phyloP scores from a whole-genome alignment of 352 stramenopile species.

The Elongisporangium anandrum region DNA sequence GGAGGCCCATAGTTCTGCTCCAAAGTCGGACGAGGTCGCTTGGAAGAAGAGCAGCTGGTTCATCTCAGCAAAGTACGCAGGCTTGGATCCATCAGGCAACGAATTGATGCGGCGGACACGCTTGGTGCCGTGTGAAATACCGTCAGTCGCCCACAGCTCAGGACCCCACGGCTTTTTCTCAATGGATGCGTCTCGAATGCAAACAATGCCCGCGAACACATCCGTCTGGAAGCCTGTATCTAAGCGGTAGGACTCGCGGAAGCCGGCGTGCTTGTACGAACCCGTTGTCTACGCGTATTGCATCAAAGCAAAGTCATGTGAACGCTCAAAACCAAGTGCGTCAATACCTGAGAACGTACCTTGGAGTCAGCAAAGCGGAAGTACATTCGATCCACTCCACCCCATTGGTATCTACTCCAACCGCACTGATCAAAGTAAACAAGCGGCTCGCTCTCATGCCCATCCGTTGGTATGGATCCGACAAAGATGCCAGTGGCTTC shows the following conservation, averaged over 20 bases:
- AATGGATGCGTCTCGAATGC: conserved; percentile 27
- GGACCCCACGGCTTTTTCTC: conserved; percentile 15
- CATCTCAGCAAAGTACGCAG: conserved; percentile 36
- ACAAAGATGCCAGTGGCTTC: conserved; percentile 47
- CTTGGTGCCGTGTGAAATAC: conserved; percentile 50
- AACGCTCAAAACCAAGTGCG: neutral
- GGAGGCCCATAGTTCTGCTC: conserved; percentile 71
- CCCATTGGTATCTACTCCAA: conserved; percentile 77
- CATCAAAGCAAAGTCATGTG: neutral
- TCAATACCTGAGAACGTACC: conserved; percentile 7
- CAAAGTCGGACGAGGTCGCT: conserved; percentile 39
- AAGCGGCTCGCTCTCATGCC: conserved; percentile 22
- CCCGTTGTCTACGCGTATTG: conserved; percentile 42
- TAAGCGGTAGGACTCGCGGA: conserved; percentile 58
- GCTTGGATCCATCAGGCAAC: conserved; percentile 17
- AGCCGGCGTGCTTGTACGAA: conserved; percentile 82
- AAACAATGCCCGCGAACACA: conserved; percentile 80
- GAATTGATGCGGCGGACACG: conserved; percentile 49
- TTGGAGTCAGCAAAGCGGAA: conserved; percentile 87
- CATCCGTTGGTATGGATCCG: conserved; percentile 20
- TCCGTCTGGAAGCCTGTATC: conserved; percentile 41
- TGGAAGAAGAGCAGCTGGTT: conserved; percentile 61
- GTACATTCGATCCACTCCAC: conserved; percentile 42
- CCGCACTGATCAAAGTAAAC: conserved; percentile 87
- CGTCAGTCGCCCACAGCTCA: conserved; percentile 86